These are phyloP conservation scores for Boletus semigastroideus DNA, from an alignment of 1,284 basidiomycete species.

Conservation along the genomic window DNA sequence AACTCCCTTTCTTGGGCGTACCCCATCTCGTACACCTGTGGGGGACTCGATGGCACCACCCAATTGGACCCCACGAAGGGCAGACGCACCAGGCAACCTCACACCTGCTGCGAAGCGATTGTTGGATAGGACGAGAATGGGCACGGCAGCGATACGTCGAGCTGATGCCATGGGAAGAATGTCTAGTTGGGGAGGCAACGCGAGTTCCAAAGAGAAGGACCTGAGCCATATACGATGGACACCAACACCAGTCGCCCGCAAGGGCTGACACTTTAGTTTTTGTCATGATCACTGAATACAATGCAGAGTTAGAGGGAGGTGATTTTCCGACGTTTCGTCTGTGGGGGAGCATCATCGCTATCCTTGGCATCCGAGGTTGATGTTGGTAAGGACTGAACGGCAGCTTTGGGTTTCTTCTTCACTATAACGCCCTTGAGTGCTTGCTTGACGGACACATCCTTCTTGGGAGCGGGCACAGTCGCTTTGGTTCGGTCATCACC, in stretches of 20 bases:
- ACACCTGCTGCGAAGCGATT: conserved; percentile 80
- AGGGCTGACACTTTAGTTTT: conserved; percentile 12
- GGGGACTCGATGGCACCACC: conserved; percentile 65
- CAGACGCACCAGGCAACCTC: conserved; percentile 64
- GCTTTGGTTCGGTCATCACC: conserved; percentile 25
- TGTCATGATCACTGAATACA: conserved; percentile 9
- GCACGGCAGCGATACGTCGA: conserved; percentile 58
- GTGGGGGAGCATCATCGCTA: conserved; percentile 33
- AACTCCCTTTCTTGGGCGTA: conserved; percentile 37
- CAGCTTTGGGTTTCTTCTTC: conserved; percentile 62
- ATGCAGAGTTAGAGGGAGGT: conserved; percentile 31
- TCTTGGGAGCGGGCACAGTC: conserved; percentile 36
- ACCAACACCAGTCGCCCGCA: conserved; percentile 57
- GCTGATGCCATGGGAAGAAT: conserved; percentile 67
- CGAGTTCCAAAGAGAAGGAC: conserved; percentile 53
- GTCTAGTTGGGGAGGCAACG: conserved; percentile 56
- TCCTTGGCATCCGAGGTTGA: conserved; percentile 7
- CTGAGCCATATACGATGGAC: conserved; percentile 74
- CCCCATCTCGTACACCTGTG: conserved; percentile 33
- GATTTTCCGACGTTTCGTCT: conserved; percentile 56
- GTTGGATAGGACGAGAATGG: conserved; percentile 67
- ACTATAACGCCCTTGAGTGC: conserved; percentile 75
- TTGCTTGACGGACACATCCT: conserved; percentile 52
- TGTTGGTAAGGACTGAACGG: conserved; percentile 17
- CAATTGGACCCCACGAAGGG: conserved; percentile 62